Base-by-base conservation (phyloP, 495 filamentous ascomycete genomes). In the Cercophora samala region DNA sequence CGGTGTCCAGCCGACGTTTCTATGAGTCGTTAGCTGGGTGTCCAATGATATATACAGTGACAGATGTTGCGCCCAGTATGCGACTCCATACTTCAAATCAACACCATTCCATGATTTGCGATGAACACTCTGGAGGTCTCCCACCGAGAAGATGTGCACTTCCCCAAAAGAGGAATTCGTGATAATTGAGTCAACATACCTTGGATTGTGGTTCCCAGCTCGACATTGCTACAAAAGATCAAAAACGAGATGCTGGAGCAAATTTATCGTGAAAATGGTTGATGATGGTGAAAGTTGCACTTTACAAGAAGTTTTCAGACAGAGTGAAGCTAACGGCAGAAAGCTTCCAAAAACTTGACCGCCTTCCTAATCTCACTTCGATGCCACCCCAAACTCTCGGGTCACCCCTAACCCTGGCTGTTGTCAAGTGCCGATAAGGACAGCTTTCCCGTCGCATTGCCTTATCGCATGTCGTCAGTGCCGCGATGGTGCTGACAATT, bases 1-100 rank as follows among this genome's bases (percentile, higher is more conserved):
- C 79, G 65, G 62, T 58, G 23, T 79, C 79, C 23, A 78, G 67
- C 1, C 81, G 78, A 32, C 80, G 75, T 71, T 77, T 83, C 81
- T 83, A 56, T 4, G 53, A 3, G 13, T 0, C 13, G 51, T 73
- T 63, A 72, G 67, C 52, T 46, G 15, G 0, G 4, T 25, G 26
- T 51, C 29, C 18, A 11, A 6, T 62, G 3, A n/a, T 19, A 13
- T 18, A 2, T 32, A 17, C 26, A 21, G 5, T 51, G 11, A 11
- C 8, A n/a, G 15, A 2, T 32, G 13, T 46, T 46, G 37, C 37
- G 15, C 37, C 15, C 37, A 46, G 37, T 46, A 46, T 46, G 37
- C 8, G 11, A 46, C 15, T 46, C 37, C 11, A 46, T 8, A 32
- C 29, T 4, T 8, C 3, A 32, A 8, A 8, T 32, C 29, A 32